These are phyloP conservation scores for Dothiorella sarmentorum DNA, from an alignment of 2,329 filamentous ascomycete genomes.

Conservation along the genomic window DNA sequence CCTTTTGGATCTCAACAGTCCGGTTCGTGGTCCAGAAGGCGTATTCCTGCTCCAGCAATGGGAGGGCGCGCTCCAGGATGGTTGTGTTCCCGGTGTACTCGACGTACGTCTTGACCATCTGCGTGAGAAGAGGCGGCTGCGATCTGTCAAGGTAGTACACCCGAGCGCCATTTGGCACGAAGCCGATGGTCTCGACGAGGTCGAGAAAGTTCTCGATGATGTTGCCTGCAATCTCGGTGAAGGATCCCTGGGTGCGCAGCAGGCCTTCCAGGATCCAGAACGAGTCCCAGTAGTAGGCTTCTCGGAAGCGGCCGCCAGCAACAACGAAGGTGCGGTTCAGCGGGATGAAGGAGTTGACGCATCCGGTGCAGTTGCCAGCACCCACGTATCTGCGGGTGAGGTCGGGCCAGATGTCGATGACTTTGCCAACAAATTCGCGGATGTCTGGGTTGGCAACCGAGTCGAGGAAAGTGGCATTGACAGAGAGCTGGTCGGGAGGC, in stretches of 20 bases:
- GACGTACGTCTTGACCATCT: slow-evolving; percentile 64
- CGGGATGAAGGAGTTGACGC: slow-evolving; percentile 63
- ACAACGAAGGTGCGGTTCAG: slow-evolving; percentile 67
- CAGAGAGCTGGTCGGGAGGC: slow-evolving; percentile 49
- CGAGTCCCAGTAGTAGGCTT: slow-evolving; percentile 70
- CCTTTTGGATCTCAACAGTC: slow-evolving; percentile 51
- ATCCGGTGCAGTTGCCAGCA: slow-evolving; percentile 53
- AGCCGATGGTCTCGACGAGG: slow-evolving; percentile 61
- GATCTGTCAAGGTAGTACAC: slow-evolving; percentile 66
- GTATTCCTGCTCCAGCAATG: slow-evolving; percentile 61
- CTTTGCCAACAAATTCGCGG: slow-evolving; percentile 58
- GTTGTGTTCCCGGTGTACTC: slow-evolving; percentile 62
- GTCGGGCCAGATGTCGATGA: slow-evolving; percentile 68
- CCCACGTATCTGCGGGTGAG: slow-evolving; percentile 59
- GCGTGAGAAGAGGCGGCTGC: slow-evolving; percentile 62
- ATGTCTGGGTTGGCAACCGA: slow-evolving; percentile 56
- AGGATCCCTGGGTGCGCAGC: slow-evolving; percentile 61
- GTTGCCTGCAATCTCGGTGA: slow-evolving; percentile 61
- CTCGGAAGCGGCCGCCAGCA: slow-evolving; percentile 66
- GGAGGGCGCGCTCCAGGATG: slow-evolving; percentile 59
- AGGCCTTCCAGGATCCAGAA: slow-evolving; percentile 67
- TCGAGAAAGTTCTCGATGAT: slow-evolving; percentile 70
- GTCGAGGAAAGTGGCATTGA: slow-evolving; percentile 57
- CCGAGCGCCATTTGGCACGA: slow-evolving; percentile 66
- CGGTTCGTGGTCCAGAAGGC: slow-evolving; percentile 62